Conservation (phyloP, 345 rosid species). For the Balakata baccata region DNA sequence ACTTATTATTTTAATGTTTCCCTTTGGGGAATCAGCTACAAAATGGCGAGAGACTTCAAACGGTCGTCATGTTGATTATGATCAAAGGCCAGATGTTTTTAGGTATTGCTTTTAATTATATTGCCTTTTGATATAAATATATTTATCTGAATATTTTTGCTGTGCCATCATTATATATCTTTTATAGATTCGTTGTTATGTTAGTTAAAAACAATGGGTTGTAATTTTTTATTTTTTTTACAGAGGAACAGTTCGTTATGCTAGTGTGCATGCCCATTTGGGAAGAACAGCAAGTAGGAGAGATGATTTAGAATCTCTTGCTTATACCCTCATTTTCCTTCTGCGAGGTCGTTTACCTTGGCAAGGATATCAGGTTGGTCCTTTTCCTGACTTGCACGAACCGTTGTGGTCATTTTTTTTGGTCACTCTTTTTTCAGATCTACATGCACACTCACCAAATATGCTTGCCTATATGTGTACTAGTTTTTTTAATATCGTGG, state of each 20-base stretch:
- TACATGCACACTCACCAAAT: not conserved
- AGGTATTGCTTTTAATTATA: constrained; percentile 38
- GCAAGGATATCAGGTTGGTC: constrained; percentile 86
- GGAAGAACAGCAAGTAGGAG: constrained; percentile 92
- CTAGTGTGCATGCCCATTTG: constrained; percentile 94
- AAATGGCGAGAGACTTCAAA: constrained; percentile 79
- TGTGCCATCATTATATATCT: not conserved
- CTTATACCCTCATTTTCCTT: constrained; percentile 87
- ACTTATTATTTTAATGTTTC: not conserved
- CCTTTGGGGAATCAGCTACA: constrained; percentile 57
- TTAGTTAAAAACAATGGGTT: not conserved
- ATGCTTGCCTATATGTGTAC: not conserved
- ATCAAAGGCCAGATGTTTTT: constrained; percentile 94
- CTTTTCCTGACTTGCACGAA: not conserved
- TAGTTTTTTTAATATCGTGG: constrained; percentile 9
- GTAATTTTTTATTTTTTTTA: constrained; percentile 2
- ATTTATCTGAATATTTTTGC: not conserved
- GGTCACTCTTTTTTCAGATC: not conserved
- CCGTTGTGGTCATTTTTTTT: not conserved
- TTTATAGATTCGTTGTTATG: not conserved
- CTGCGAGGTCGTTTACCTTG: constrained; percentile 91
- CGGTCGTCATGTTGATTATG: constrained; percentile 86
- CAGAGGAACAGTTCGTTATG: constrained; percentile 96
- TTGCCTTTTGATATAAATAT: not conserved
- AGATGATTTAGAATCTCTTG: constrained; percentile 95